Evolutionary conservation across 192 early-diverging fungal genomes (phyloP).

Genomic region (Coemansia sp.): DNA sequence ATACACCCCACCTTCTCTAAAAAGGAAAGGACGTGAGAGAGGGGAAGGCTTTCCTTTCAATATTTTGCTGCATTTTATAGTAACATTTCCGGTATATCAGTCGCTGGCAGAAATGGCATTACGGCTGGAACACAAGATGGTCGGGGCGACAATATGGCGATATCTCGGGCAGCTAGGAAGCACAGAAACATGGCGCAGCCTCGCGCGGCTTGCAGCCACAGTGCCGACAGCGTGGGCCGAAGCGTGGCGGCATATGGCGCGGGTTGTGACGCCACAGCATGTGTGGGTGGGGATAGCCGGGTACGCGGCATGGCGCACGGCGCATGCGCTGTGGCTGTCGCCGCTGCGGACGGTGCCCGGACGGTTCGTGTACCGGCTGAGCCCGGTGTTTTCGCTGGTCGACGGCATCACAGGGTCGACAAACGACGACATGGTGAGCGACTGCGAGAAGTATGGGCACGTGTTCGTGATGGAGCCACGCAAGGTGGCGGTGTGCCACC

Average conservation of each 20-base stretch:
- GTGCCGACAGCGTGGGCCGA: neutral
- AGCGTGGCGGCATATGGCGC: neutral
- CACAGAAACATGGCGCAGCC: neutral
- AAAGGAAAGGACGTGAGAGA: too few relatives aligned
- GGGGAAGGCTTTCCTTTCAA: too few relatives aligned
- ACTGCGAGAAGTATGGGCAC: slow-evolving; percentile 23
- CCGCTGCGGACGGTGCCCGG: slow-evolving; percentile 38
- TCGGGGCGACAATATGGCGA: neutral
- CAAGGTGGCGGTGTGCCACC: slow-evolving; percentile 38
- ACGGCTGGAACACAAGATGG: neutral
- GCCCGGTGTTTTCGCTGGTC: slow-evolving; percentile 15
- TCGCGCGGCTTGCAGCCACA: neutral
- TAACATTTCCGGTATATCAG: too few relatives aligned
- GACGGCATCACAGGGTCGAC: slow-evolving; percentile 13
- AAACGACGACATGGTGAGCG: slow-evolving; percentile 31
- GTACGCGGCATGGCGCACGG: slow-evolving; percentile 4
- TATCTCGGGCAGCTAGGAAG: neutral
- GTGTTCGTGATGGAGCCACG: slow-evolving; percentile 33
- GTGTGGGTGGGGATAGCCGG: slow-evolving; percentile 1
- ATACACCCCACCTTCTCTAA: too few relatives aligned
- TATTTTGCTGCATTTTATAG: too few relatives aligned
- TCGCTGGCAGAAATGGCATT: neutral
- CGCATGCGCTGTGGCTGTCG: slow-evolving; percentile 24
- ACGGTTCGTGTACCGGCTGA: slow-evolving; percentile 20
- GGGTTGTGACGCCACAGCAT: neutral